Base-by-base conservation (phyloP, 495 filamentous ascomycete species). In the Trichodelitschia bisporula region DNA sequence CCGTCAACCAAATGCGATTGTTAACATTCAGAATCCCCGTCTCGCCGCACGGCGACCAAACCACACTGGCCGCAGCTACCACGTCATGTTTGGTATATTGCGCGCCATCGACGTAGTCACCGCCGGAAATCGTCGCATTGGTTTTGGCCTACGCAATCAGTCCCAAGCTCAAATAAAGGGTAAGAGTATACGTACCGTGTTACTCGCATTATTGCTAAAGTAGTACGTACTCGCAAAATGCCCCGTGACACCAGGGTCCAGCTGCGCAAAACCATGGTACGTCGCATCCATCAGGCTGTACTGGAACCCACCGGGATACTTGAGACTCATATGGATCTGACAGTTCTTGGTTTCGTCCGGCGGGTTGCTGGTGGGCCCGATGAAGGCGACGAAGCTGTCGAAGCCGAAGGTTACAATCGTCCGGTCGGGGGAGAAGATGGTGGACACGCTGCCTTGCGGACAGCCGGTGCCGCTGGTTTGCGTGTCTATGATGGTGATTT, bases 301-400 rank as follows among this genome's bases (percentile, higher is more conserved):
- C 44, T 64, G 59, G 58, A 64, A 69, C 30, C 63, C 63, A 26
- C 52, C 54, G 21, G 63, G 63, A 48, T 65, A 66, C 46, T 59
- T 54, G 34, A 69, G 54, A 44, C 49, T 56, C 41, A 69, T 33
- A 44, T 66, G 59, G 28, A 69, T 47, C 48, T 64, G 58, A 58
- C 64, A 69, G 55, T 64, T 62, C 60, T 67, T 67, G 51, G 6
- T 6, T 36, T 43, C 39, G 30, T 55, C 45, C 18, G 47, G 47
- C 13, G 51, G 30, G 13, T 43, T n/a, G 32, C 53, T 43, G 33
- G 40, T 45, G 15, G 41, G 34, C 28, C 58, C 58, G 18, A 59
- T 49, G 32, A 53, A 50, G 15, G 59, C 60, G 19, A 56, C 39
- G 37, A 58, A 61, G 4, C 31, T 33, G 40, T 49, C 49, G 40